These are phyloP conservation scores for Colletotrichum simmondsii DNA, from an alignment of 2,329 filamentous ascomycete species.

Conservation along the genomic window DNA sequence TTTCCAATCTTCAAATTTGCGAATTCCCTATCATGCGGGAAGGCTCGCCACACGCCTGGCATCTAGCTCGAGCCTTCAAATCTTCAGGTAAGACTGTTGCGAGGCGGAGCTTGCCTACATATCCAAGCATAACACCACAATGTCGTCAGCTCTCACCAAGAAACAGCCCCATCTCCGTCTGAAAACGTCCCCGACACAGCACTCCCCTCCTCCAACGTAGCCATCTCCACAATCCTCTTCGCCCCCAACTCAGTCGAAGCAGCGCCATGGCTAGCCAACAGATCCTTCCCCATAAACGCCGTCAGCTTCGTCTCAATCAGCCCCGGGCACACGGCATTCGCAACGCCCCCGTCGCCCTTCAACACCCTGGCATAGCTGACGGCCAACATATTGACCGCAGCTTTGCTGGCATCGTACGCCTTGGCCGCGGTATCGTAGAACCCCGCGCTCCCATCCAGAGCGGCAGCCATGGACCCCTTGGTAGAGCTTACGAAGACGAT, in stretches of 20 bases:
- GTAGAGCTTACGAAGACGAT: background rate
- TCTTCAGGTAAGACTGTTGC: too few relatives aligned
- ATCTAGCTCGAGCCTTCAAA: too few relatives aligned
- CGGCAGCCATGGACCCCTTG: background rate
- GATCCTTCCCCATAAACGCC: too few relatives aligned
- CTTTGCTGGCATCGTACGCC: background rate
- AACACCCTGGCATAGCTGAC: background rate
- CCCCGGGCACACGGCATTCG: background rate
- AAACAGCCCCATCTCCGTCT: background rate
- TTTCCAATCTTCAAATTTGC: too few relatives aligned
- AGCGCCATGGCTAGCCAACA: too few relatives aligned
- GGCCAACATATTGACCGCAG: background rate
- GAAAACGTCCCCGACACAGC: background rate
- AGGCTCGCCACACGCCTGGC: too few relatives aligned
- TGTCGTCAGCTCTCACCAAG: background rate
- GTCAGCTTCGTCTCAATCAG: background rate
- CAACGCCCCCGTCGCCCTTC: background rate
- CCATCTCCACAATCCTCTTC: background rate
- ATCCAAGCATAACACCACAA: background rate
- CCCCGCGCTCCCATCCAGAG: background rate
- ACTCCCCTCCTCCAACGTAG: background rate
- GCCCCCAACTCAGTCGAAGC: background rate
- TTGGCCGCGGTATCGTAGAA: background rate
- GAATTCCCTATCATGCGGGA: too few relatives aligned
- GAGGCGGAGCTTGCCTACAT: too few relatives aligned